phyloP scores from a whole-genome alignment of 2,329 filamentous ascomycete species.

The Ophiostoma angusticollis region DNA sequence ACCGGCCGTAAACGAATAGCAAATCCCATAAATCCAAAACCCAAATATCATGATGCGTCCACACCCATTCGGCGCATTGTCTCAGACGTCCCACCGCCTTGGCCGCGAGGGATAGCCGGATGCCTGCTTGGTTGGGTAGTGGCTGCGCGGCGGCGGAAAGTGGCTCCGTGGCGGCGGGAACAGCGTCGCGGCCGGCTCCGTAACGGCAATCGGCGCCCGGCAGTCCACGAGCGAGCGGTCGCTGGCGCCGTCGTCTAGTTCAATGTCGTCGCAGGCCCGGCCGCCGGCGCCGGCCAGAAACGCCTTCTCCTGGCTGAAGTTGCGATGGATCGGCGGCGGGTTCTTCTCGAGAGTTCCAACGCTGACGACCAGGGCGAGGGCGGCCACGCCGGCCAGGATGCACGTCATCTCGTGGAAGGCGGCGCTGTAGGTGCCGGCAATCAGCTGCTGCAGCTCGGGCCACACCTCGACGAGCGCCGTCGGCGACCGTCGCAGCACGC shows the following conservation, averaged over 20 bases:
- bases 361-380: conserved; percentile 12
- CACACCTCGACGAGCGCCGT: conserved; percentile 13
- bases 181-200: conserved; percentile 3
- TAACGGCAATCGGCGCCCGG: not conserved
- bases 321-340: conserved; percentile 14
- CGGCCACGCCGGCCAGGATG: conserved; percentile 11
- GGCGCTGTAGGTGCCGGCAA: conserved; percentile 10
- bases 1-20: too few species aligned
- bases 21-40: too few species aligned
- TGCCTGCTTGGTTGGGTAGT: too few species aligned
- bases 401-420: conserved; percentile 14
- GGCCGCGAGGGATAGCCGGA: too few species aligned
- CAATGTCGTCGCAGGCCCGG: conserved; percentile 7
- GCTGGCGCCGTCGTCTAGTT: conserved; percentile 11
- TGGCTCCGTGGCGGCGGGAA: conserved; percentile 7
- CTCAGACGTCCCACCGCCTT: conserved; percentile 3
- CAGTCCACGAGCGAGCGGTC: conserved; percentile 9
- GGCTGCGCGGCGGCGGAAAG: too few species aligned
- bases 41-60: too few species aligned
- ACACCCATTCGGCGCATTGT: too few species aligned
- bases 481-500: conserved; percentile 14
- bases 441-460: conserved; percentile 11
- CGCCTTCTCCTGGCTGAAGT: conserved; percentile 9
- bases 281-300: not conserved
- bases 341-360: conserved; percentile 13